Evolutionary conservation across 1,284 basidiomycete genomes (phyloP).

Genomic region (Cryptococcus depauperatus): DNA sequence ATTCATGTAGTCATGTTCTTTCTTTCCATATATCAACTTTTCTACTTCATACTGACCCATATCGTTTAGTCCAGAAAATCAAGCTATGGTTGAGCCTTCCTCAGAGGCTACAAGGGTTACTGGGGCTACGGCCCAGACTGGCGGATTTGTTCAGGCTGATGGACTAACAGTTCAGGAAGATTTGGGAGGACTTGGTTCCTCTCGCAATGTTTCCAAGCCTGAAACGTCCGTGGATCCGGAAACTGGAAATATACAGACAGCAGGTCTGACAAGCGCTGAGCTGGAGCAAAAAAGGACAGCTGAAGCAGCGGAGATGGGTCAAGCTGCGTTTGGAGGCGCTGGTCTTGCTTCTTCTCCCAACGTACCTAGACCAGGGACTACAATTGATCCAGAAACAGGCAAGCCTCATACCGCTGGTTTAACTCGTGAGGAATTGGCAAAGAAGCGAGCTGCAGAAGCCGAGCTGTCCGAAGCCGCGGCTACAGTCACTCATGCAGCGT

Average conservation of each 20-base stretch:
- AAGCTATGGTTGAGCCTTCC: no score
- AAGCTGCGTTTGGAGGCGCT: not conserved
- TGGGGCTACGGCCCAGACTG: conserved; percentile 19
- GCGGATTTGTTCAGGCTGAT: conserved; percentile 20
- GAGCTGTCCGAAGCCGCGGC: not conserved
- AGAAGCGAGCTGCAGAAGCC: conserved; percentile 17
- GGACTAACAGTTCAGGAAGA: not conserved
- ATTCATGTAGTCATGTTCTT: not conserved
- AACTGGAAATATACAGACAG: conserved; percentile 23
- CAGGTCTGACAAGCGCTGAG: conserved; percentile 34
- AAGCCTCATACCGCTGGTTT: conserved; percentile 31
- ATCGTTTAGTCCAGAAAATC: no score
- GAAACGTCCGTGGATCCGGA: conserved; percentile 10
- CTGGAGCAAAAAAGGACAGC: conserved; percentile 26
- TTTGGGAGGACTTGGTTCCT: conserved; percentile 21
- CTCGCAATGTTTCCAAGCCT: conserved; percentile 19
- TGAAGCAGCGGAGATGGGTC: conserved; percentile 8
- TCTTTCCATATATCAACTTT: not conserved
- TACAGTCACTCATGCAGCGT: conserved; percentile 1
- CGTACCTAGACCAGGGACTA: conserved; percentile 22
- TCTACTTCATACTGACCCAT: not conserved
- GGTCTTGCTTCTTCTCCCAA: conserved; percentile 19
- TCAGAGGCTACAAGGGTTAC: no score
- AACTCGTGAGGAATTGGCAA: conserved; percentile 33
- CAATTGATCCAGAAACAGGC: conserved; percentile 32